Conservation (phyloP, 306 rosid genomes). For the Cyamopsis tetragonoloba region DNA sequence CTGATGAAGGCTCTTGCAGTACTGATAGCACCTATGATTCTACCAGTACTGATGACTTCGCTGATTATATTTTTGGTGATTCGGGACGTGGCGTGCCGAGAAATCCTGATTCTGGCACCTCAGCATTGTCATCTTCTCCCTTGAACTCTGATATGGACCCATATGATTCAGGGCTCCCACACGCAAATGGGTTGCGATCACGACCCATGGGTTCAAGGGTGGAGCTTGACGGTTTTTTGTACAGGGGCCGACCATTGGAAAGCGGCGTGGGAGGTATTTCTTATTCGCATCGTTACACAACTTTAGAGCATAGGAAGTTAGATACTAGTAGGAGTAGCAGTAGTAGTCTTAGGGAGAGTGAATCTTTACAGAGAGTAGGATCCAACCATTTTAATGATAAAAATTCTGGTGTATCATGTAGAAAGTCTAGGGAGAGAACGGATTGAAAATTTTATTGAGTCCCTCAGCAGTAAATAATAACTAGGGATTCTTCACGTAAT, state of each 20-base stretch:
- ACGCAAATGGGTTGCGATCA: slow-evolving; percentile 19
- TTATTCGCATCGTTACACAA: slow-evolving; percentile 48
- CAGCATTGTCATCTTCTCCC: slow-evolving; percentile 46
- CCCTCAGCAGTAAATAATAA: slow-evolving; percentile 38
- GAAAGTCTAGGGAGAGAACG: slow-evolving; percentile 46
- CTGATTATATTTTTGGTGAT: slow-evolving; percentile 64
- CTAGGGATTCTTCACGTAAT: slow-evolving; percentile 22
- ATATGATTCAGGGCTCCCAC: slow-evolving; percentile 29
- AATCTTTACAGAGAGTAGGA: slow-evolving; percentile 44
- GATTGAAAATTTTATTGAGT: slow-evolving; percentile 31
- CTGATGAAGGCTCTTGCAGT: slow-evolving; percentile 81
- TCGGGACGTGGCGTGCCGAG: slow-evolving; percentile 38
- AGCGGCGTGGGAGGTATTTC: slow-evolving; percentile 25
- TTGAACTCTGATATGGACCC: slow-evolving; percentile 33
- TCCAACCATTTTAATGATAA: slow-evolving; percentile 32
- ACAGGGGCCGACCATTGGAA: slow-evolving; percentile 16
- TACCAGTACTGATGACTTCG: slow-evolving; percentile 59
- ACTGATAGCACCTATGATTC: slow-evolving; percentile 70
- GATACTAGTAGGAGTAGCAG: slow-evolving; percentile 42
- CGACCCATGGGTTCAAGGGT: not conserved
- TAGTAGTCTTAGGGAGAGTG: slow-evolving; percentile 42
- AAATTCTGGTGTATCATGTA: slow-evolving; percentile 40
- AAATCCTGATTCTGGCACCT: slow-evolving; percentile 37
- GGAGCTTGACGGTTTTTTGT: slow-evolving; percentile 26
- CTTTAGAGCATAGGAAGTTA: slow-evolving; percentile 49